Conservation (phyloP, 1,139 yeast species). For the Taphrina flavorubra region DNA sequence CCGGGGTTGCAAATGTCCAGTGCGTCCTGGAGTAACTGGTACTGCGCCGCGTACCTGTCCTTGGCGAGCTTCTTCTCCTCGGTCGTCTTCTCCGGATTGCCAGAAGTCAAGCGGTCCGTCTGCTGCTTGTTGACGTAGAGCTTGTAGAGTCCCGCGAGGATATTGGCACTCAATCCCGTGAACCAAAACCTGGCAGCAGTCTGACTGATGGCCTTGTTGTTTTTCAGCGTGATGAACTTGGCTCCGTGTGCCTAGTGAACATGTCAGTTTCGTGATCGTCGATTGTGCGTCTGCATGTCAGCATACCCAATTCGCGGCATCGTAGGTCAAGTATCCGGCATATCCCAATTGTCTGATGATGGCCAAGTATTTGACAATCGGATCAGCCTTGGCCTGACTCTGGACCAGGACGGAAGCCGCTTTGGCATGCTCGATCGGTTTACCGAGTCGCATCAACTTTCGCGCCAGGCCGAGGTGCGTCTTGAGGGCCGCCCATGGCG, state of each 20-base stretch:
- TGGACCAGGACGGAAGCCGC: slow-evolving; percentile 71
- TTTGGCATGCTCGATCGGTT: slow-evolving; percentile 77
- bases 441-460: slow-evolving; percentile 82
- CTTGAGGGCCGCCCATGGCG: slow-evolving; percentile 61
- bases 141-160: slow-evolving; percentile 56
- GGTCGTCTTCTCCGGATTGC: slow-evolving; percentile 54
- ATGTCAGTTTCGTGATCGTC: no score
- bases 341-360: slow-evolving; percentile 73
- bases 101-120: slow-evolving; percentile 45
- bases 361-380: slow-evolving; percentile 63
- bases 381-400: slow-evolving; percentile 70
- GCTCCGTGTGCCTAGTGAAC: slow-evolving; percentile 50
- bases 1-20: slow-evolving; percentile 79
- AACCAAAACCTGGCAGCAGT: slow-evolving; percentile 73
- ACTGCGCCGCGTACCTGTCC: slow-evolving; percentile 58
- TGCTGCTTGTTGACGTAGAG: slow-evolving; percentile 48
- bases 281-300: slow-evolving; percentile 48
- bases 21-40: slow-evolving; percentile 78
- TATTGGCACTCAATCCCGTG: slow-evolving; percentile 68
- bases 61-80: slow-evolving; percentile 50
- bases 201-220: slow-evolving; percentile 45
- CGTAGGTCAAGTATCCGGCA: slow-evolving; percentile 75
- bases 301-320: slow-evolving; percentile 74
- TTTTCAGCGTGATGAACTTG: slow-evolving; percentile 48
- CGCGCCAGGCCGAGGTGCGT: slow-evolving; percentile 71